phyloP scores from a whole-genome alignment of 495 filamentous ascomycete genomes.

The Amniculicola lignicola region DNA sequence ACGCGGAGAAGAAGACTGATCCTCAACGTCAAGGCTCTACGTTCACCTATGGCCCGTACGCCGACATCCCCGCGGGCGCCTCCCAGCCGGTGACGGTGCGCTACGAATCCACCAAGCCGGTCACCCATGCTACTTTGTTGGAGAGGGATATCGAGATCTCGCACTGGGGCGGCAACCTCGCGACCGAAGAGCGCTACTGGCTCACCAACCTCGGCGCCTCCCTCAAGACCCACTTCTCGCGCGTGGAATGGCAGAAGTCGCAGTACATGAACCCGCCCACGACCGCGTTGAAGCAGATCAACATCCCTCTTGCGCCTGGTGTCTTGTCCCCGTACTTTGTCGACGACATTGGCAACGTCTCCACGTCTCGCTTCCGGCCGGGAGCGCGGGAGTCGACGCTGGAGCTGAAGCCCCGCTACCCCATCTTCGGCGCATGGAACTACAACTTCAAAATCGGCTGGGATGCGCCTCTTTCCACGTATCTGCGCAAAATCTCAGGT shows the following conservation, averaged over 20 bases:
- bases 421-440: constrained; percentile 95
- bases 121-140: constrained; percentile 69
- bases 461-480: constrained; percentile 77
- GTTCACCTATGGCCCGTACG: constrained; percentile 91
- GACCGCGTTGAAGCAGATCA: constrained; percentile 76
- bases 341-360: constrained; percentile 96
- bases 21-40: constrained; percentile 80
- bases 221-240: constrained; percentile 78
- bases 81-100: constrained; percentile 70
- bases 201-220: constrained; percentile 81
- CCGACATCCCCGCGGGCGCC: constrained; percentile 69
- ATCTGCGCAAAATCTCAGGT: constrained; percentile 60
- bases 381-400: constrained; percentile 74
- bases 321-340: constrained; percentile 86
- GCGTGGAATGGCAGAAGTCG: constrained; percentile 75
- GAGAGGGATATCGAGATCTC: constrained; percentile 92
- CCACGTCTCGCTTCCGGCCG: constrained; percentile 82
- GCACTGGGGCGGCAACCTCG: constrained; percentile 96
- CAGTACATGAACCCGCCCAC: constrained; percentile 73
- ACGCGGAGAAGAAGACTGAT: constrained; percentile 59
- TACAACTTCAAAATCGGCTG: constrained; percentile 94
- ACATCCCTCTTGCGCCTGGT: constrained; percentile 72
- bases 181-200: constrained; percentile 89
- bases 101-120: constrained; percentile 92
- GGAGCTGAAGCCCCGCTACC: constrained; percentile 88